phyloP scores from a whole-genome alignment of 2,329 filamentous ascomycete species.

The Zymoseptoria brevis region DNA sequence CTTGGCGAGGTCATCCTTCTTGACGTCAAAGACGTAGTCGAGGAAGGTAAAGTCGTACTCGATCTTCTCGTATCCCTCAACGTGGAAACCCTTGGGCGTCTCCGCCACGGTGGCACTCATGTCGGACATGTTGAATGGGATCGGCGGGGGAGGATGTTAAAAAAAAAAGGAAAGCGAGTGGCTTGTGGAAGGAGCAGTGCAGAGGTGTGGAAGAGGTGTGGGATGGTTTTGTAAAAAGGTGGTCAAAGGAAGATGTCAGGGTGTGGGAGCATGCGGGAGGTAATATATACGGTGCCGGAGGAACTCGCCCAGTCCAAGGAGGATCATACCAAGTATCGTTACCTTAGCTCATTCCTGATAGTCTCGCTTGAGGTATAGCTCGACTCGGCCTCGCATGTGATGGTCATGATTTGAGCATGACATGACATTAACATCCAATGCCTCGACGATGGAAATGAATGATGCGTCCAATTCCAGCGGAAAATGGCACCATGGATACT shows the following conservation, averaged over 20 bases:
- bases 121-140: conserved; percentile 53
- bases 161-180: neutral
- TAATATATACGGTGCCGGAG: neutral
- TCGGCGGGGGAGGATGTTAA: neutral
- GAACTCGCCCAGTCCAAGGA: neutral
- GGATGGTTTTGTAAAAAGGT: neutral
- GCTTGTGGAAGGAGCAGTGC: neutral
- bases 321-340: neutral
- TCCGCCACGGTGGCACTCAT: conserved; percentile 58
- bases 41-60: conserved; percentile 68
- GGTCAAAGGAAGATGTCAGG: neutral
- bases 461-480: too few species aligned
- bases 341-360: neutral
- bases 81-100: conserved; percentile 59
- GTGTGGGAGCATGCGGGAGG: neutral
- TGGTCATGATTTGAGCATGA: neutral
- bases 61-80: conserved; percentile 68
- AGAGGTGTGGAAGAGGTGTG: neutral
- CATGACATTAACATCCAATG: neutral
- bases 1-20: conserved; percentile 54
- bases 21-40: conserved; percentile 56
- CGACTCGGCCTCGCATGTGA: neutral
- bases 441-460: too few species aligned
- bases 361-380: neutral
- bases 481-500: too few species aligned